phyloP scores from a whole-genome alignment of 768 basidiomycete genomes.

The Lactifluus piperatus region DNA sequence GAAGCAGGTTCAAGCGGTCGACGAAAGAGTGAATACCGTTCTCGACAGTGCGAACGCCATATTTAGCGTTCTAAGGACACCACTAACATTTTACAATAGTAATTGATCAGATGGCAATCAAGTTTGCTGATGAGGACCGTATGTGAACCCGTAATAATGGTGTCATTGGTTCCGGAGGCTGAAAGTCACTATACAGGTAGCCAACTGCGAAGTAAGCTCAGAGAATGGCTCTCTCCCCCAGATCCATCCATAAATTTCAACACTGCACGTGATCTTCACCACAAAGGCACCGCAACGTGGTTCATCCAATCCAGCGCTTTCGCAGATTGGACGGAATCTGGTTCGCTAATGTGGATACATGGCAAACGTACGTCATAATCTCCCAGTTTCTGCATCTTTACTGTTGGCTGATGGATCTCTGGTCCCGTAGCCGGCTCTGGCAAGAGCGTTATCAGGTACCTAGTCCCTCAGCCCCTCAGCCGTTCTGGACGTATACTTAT shows the following conservation, averaged over 20 bases:
- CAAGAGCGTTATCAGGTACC: not conserved
- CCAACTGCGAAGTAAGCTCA: not conserved
- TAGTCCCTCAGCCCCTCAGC: too few species aligned
- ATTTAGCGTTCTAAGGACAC: not conserved
- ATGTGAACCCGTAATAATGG: not conserved
- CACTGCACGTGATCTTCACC: not conserved
- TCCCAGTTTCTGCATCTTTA: too few species aligned
- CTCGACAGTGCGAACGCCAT: not conserved
- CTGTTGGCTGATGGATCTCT: too few species aligned
- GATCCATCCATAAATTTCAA: not conserved
- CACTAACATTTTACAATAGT: not conserved
- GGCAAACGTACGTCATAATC: too few species aligned
- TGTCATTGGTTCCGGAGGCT: too few species aligned
- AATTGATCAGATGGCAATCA: not conserved
- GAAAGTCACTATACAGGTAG: not conserved
- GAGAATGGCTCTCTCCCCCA: not conserved
- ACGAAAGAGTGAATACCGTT: not conserved
- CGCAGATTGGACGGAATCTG: not conserved
- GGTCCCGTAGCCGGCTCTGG: too few species aligned
- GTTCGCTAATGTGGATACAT: not conserved
- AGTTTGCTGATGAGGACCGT: not conserved
- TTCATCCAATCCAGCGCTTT: not conserved
- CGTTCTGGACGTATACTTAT: too few species aligned
- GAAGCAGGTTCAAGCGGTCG: not conserved
- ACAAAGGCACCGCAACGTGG: not conserved